Base-by-base conservation (phyloP, 2,329 filamentous ascomycete species). In the Pezicula carpinea region DNA sequence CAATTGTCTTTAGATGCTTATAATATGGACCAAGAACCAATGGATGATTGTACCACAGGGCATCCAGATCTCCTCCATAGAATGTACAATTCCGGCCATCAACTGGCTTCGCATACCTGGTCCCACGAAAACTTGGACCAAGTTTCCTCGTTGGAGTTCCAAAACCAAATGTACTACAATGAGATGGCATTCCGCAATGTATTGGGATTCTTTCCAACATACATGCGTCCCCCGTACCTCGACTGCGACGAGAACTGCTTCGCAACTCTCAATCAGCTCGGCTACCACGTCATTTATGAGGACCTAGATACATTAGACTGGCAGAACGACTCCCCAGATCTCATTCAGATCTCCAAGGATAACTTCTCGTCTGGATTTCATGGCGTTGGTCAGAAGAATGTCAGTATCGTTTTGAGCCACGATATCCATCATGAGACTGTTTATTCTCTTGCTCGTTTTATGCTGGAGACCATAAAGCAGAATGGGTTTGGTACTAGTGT, bases 61-160 rank as follows among this genome's bases (percentile, higher is more conserved):
- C 73, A 73, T 56, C 60, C 63, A 10, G 62, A 21, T 32, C 21
- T 22, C 17, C 13, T 29, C 17, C 14, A 49, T n/a, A 33, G 43
- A 8, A 55, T 53, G 46, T 39, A 50, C 18, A 26, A 17, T 17
- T 73, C 76, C 4, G 77, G 76, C 15, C 80, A 83, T 60, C 80
- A 83, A 58, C 67, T 83, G 47, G 80, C 74, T 47, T 75, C 70
- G 15, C 80, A 77, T 60, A 76, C 74, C 6, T 77, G 73, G 73
- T 70, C 69, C 1, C 74, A 77, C 53, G 62, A 69, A 48, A 66
- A 73, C 44, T 57, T 75, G 46, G 69, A 64, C 53, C 58, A 60
- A n/a, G 51, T 74, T 42, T 65, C 66, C 6, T 55, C 64, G 14
- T 56, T 59, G 6, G 62, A 70, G 48, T 66, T 69, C 47, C 65